Evolutionary conservation across 768 basidiomycete genomes (phyloP).

Genomic region (Udeniomyces megalosporus): DNA sequence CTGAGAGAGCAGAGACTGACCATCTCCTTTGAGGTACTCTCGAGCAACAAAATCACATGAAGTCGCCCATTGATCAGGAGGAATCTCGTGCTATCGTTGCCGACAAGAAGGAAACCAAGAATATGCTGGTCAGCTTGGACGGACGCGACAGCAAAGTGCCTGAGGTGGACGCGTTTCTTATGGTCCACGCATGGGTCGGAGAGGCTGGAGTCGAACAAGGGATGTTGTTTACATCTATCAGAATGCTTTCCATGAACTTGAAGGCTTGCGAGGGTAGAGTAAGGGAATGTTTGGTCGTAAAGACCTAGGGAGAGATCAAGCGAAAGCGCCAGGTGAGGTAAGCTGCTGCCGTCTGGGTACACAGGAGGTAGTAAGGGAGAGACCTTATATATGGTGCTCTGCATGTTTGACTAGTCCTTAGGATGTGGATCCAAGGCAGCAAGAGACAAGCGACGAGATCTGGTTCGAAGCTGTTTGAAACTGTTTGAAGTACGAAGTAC

Average conservation of each 20-base stretch:
- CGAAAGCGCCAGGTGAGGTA: neutral
- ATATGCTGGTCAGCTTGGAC: neutral
- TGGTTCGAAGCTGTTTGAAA: too few relatives aligned
- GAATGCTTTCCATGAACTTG: slow-evolving; percentile 51
- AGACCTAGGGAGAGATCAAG: neutral
- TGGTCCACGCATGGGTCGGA: too few relatives aligned
- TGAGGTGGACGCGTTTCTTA: too few relatives aligned
- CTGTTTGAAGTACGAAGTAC: too few relatives aligned
- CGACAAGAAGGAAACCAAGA: too few relatives aligned
- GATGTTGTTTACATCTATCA: slow-evolving; percentile 31
- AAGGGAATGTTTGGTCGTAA: slow-evolving; percentile 76
- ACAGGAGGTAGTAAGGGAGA: neutral
- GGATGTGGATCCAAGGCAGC: too few relatives aligned
- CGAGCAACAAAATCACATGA: slow-evolving; percentile 66
- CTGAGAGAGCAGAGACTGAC: slow-evolving; percentile 30
- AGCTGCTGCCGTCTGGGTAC: too few relatives aligned
- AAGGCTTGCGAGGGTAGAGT: slow-evolving; percentile 66
- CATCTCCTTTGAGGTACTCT: slow-evolving; percentile 81
- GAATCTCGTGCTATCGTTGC: slow-evolving; percentile 55
- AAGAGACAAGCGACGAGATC: too few relatives aligned
- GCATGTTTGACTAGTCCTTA: slow-evolving; percentile 1
- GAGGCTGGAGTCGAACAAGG: neutral
- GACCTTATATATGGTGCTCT: slow-evolving; percentile 16
- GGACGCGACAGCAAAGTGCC: too few relatives aligned
- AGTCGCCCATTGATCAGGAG: slow-evolving; percentile 48